Percentiles rank a stretch among this genome's conserved stretches.
phyloP scores from a whole-genome alignment of 129 eudicot genomes.

The Flaveria linearis region DNA sequence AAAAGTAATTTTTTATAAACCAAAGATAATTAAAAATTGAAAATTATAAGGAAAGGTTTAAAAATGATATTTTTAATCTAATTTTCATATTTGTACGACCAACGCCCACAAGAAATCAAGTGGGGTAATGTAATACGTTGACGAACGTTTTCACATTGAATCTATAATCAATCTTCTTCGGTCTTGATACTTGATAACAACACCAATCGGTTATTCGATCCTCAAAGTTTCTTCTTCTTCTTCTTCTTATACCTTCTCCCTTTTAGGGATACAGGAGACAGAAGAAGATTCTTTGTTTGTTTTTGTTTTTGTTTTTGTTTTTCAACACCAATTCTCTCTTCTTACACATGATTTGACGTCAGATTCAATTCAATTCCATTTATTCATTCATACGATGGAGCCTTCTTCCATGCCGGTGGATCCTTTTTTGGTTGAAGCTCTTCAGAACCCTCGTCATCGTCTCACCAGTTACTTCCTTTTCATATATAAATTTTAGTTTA shows the following conservation, averaged over 20 bases:
- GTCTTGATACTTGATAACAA: background rate
- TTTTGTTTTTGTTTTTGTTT: too few species aligned
- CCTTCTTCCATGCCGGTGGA: constrained; percentile 53
- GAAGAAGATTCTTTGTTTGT: background rate
- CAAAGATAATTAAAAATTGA: too few species aligned
- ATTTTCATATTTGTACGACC: too few species aligned
- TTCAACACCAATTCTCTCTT: too few species aligned
- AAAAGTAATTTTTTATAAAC: too few species aligned
- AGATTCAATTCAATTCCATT: background rate
- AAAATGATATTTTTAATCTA: too few species aligned
- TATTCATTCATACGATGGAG: background rate
- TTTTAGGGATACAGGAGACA: constrained; percentile 4
- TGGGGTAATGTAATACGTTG: background rate
- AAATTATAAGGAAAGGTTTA: too few species aligned
- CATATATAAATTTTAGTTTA: constrained; percentile 3
- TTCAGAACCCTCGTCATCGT: constrained; percentile 95
- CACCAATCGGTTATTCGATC: background rate
- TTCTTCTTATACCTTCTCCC: constrained; percentile 14
- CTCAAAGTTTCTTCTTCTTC: constrained; percentile 12
- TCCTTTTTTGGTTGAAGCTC: constrained; percentile 90
- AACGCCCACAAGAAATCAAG: background rate
- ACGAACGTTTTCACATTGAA: constrained; percentile 7
- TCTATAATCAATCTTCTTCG: background rate
- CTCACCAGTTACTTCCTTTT: constrained; percentile 62
- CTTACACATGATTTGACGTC: background rate